Evolutionary conservation across 305 asterid genomes (phyloP), one percentile per base, ranked within the genome.

Genomic region (Fraxinus sp.): DNA sequence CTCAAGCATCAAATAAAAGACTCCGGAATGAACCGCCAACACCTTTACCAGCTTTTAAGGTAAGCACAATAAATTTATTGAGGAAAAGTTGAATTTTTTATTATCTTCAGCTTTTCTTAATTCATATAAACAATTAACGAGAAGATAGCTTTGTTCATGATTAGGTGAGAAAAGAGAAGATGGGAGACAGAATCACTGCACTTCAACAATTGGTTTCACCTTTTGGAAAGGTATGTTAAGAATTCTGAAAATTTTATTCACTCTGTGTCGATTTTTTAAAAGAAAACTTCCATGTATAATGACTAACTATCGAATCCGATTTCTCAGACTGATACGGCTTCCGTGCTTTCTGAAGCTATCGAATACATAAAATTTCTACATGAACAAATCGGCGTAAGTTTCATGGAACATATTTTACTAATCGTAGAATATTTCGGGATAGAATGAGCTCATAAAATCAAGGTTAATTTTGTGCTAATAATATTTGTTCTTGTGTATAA

Each of bases 121-220:
- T 73, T 72, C 2, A 81, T 57, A 79, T 71, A 68, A 55, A 44
- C 79, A 64, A 64, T 64, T 64, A 9, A 26, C 14, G 81, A 74
- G 39, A 74, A 73, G 83, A 85, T 32, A 32, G 4, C 39, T 30
- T 78, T 76, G 80, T 83, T 92, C 79, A 79, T 84, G 83, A 83
- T 81, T 86, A 95, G 99, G 99, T 90, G 87, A 92, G 96, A 90
- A 95, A 95, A 91, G 99, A 95, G 93, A 95, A 94, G 91, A 92
- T 95, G 98, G 99, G 99, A 90, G 99, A 95, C 98, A 94, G 99
- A 95, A 95, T 95, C 93, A 95, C 98, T 87, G 97, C 99, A 82
- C 97, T 95, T 81, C 99, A 95, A 91, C 99, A 95, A 94, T 94
- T 95, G 90, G 98, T 95, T 88, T 93, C 99, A 77, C 99, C 99